Evolutionary conservation across 2,329 filamentous ascomycete genomes (phyloP).

Genomic region (Paecilomyces sp.): DNA sequence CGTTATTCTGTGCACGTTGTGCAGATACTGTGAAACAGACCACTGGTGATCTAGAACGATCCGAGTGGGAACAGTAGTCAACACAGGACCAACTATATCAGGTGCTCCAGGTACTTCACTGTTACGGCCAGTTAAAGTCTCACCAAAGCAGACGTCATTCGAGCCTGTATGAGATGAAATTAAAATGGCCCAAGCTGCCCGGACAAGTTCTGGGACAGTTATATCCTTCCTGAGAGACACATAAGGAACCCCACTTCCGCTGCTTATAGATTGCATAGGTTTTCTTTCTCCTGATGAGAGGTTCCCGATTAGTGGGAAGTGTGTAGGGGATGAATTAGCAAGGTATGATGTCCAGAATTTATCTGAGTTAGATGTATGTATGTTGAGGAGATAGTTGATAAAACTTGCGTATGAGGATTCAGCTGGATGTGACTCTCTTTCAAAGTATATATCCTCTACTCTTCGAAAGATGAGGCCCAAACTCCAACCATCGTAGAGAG

Average conservation of each 20-base stretch:
- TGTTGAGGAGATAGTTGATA: conserved; percentile 22
- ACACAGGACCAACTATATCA: conserved; percentile 39
- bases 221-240: conserved; percentile 13
- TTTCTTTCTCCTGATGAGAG: conserved; percentile 16
- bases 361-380: conserved; percentile 20
- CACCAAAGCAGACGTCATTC: conserved; percentile 47
- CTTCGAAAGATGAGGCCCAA: conserved; percentile 29
- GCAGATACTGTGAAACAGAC: conserved; percentile 44
- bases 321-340: conserved; percentile 15
- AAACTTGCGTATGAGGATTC: conserved; percentile 12
- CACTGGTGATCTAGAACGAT: conserved; percentile 31
- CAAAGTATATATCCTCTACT: conserved; percentile 29
- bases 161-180: conserved; percentile 42
- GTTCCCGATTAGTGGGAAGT: conserved; percentile 20
- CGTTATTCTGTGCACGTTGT: conserved; percentile 50
- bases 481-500: conserved; percentile 46
- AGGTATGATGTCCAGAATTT: conserved; percentile 26
- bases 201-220: conserved; percentile 45
- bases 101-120: conserved; percentile 43
- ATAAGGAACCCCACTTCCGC: conserved; percentile 15
- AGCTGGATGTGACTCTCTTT: neutral
- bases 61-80: conserved; percentile 31
- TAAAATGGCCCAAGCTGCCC: conserved; percentile 47
- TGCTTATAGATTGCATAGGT: conserved; percentile 8
- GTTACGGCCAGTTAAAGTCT: conserved; percentile 49